Percentiles rank a stretch among this genome's conserved stretches.
phyloP scores from a whole-genome alignment of 2,329 filamentous ascomycete genomes.

The Pseudogymnoascus destructans region DNA sequence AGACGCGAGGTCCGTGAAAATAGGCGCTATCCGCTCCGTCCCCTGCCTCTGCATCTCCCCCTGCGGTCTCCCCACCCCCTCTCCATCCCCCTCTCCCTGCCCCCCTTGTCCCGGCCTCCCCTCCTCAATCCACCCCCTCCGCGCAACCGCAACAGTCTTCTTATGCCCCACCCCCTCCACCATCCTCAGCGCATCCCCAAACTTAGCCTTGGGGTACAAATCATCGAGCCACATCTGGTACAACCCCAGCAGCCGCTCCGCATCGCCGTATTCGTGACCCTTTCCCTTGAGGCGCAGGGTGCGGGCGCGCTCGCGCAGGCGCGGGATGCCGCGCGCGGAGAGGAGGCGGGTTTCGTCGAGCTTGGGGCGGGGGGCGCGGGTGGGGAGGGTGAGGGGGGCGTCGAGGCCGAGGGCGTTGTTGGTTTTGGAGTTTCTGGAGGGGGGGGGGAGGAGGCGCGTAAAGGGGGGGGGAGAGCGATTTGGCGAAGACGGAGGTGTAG shows the following conservation, averaged over 20 bases:
- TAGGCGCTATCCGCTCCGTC: not conserved
- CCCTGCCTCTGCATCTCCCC: slow-evolving; percentile 10
- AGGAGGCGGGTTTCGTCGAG: slow-evolving; percentile 79
- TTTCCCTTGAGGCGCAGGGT: slow-evolving; percentile 78
- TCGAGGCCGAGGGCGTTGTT: slow-evolving; percentile 54
- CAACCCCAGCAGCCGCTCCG: slow-evolving; percentile 67
- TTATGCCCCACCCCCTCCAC: slow-evolving; percentile 90
- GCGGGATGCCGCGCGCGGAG: slow-evolving; percentile 71
- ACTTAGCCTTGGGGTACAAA: slow-evolving; percentile 86
- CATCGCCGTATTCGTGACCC: slow-evolving; percentile 88
- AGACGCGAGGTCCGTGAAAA: not conserved
- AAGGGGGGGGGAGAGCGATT: slow-evolving; percentile 21
- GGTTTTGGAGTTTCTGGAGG: slow-evolving; percentile 21
- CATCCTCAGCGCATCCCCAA: slow-evolving; percentile 76
- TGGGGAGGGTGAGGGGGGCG: slow-evolving; percentile 58
- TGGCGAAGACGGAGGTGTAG: slow-evolving; percentile 23
- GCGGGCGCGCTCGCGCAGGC: slow-evolving; percentile 57
- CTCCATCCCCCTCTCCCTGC: slow-evolving; percentile 22
- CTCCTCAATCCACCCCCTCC: slow-evolving; percentile 76
- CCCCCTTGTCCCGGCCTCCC: slow-evolving; percentile 37
- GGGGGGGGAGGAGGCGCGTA: slow-evolving; percentile 18
- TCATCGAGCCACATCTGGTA: slow-evolving; percentile 98
- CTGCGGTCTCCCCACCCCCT: slow-evolving; percentile 22
- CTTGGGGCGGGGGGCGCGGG: slow-evolving; percentile 65
- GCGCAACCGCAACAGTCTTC: slow-evolving; percentile 59